Evolutionary conservation across 257 asterid species (phyloP), one percentile per base, ranked within the genome.

Genomic region (Euphrasia confusa): DNA sequence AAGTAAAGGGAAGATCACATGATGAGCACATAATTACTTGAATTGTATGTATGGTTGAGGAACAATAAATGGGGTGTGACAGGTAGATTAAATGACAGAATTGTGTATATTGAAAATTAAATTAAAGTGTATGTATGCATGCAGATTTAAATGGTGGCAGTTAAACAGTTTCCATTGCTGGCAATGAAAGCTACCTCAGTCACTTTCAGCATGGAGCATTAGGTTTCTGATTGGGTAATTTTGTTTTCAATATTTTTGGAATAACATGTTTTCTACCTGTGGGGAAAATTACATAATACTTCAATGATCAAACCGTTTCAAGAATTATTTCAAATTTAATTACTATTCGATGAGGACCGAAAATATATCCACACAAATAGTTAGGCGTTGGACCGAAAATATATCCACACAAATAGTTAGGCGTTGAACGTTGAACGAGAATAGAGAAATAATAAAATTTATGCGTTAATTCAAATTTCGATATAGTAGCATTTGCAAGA

Each of bases 121-220:
- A 45, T 17, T 47, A 21, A 1, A 21, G 24, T 21, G 24, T 21
- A 21, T 21, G 24, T 21, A 21, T 21, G 24, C 24, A 21, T 60
- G 60, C 76, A 54, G 59, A 60, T 57, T 69, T 68, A 30, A 45
- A 63, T 67, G 74, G 65, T 79, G 71, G 68, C 77, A 71, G 72
- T 48, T 54, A 30, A 60, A 72, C 77, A 75, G 71, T 70, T 79
- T 67, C 84, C 63, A 54, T 72, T 79, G 79, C 73, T 72, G 67
- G 74, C 75, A 69, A 66, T 66, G 69, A 75, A 78, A 72, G 77
- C 83, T 69, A 13, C 64, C 45, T 58, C 2, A 53, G 67, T 67
- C 49, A 11, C 35, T 61, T 30, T 53, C 39, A 47, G 35, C 27
- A 60, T 68, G 70, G 56, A 54, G 28, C 70, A 54, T 13, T 30